Evolutionary conservation across 768 basidiomycete species (phyloP), one percentile per base, ranked within the genome.

Genomic region (Suillus hirtellus): DNA sequence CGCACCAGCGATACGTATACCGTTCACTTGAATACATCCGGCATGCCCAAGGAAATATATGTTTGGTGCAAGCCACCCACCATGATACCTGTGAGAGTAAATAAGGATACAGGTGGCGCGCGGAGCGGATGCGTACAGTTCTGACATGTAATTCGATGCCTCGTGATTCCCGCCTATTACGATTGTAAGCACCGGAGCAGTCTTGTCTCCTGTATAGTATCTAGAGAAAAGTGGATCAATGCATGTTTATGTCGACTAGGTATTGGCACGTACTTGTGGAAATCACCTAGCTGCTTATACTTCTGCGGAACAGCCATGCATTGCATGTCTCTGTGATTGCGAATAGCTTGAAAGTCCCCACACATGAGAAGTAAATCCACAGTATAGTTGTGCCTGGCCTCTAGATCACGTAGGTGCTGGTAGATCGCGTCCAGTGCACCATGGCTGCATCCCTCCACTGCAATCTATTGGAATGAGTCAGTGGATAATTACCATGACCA

Each of bases 101-200:
- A 55, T 66, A 42, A 55, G 60, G 55, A 58, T 43, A 43, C n/a
- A 59, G 56, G 63, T 14, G 38, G 10, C 10, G 11, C 10, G n/a
- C 11, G 38, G 5, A 43, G 43, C 21, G 21, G 17, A 37, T 2
- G 79, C 91, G 76, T 70, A 94, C 93, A 97, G 76, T 74, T 99
- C 97, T 90, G 93, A 96, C 78, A 99, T 82, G 72, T 98, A 97
- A 68, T 95, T 97, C 24, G 93, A 95, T 1, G 94, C 94, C 76
- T 99, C 97, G 73, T 99, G 97, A 72, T 99, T 99, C 10, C 97
- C 97, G 17, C 97, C 97, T 70, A 99, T 97, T 56, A 99, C 87
- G 14, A 99, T 80, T 0, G 97, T 99, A 73, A 96, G 76, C 4
- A 96, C 75, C 0, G 96, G 95, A 2, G 96, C 95, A n/a, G 67